Conservation (phyloP, 805 yeast genomes). For the Wickerhamomyces canadensis region DNA sequence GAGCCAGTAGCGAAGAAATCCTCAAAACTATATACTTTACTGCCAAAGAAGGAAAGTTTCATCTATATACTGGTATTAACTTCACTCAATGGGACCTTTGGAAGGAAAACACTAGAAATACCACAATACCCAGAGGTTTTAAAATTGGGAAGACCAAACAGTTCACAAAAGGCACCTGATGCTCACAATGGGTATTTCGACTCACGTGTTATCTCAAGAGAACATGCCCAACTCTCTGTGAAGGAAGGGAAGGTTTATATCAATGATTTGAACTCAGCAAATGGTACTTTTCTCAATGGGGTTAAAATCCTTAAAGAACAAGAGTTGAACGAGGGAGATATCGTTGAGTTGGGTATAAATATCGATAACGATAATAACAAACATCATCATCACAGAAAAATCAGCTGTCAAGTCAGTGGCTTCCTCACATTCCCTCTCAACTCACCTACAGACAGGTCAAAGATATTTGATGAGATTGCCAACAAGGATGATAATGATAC, state of each 20-base stretch:
- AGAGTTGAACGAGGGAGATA: constrained; percentile 72
- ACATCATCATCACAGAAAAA: constrained; percentile 72
- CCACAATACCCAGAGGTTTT: constrained; percentile 80
- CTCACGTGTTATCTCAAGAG: constrained; percentile 85
- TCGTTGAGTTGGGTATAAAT: constrained; percentile 91
- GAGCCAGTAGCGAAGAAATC: neutral
- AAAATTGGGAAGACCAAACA: constrained; percentile 87
- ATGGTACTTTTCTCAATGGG: constrained; percentile 90
- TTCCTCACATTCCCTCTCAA: constrained; percentile 46
- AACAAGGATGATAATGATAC: constrained; percentile 2
- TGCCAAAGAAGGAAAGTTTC: constrained; percentile 18
- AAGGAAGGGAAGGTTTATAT: constrained; percentile 72
- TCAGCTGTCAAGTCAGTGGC: constrained; percentile 76
- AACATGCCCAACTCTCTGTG: constrained; percentile 86
- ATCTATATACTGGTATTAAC: constrained; percentile 63
- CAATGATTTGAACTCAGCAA: constrained; percentile 83
- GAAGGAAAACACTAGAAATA: constrained; percentile 68
- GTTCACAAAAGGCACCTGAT: constrained; percentile 43
- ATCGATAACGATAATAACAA: constrained; percentile 47
- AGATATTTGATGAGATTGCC: constrained; percentile 9
- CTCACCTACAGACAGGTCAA: constrained; percentile 18
- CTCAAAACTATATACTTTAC: neutral
- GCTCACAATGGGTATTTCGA: constrained; percentile 90
- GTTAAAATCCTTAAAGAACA: constrained; percentile 53
- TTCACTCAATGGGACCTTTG: constrained; percentile 79